phyloP scores from a whole-genome alignment of 2,329 filamentous ascomycete species.

The Ceratocystis albifundus region DNA sequence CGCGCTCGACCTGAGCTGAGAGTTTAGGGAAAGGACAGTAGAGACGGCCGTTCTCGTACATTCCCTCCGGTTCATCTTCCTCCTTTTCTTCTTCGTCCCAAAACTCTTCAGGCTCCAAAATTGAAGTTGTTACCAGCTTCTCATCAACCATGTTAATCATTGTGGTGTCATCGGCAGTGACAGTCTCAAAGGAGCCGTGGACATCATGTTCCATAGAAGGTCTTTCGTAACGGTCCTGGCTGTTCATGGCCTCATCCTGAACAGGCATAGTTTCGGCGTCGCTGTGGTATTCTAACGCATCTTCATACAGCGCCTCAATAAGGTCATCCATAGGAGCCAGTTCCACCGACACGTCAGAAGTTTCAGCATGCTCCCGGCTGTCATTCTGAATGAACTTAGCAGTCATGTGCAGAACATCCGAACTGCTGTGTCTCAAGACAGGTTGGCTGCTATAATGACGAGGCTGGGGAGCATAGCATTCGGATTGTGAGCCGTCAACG shows the following conservation, averaged over 20 bases:
- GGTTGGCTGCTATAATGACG: slow-evolving; percentile 46
- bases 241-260: neutral
- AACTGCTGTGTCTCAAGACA: slow-evolving; percentile 35
- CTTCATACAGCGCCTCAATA: slow-evolving; percentile 36
- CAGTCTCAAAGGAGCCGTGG: neutral
- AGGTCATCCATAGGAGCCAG: slow-evolving; percentile 29
- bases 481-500: slow-evolving; percentile 14
- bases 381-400: slow-evolving; percentile 27
- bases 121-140: slow-evolving; percentile 12
- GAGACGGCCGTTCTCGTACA: slow-evolving; percentile 47
- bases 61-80: slow-evolving; percentile 38
- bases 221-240: neutral
- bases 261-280: slow-evolving; percentile 24
- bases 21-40: slow-evolving; percentile 63
- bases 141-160: slow-evolving; percentile 16
- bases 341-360: neutral
- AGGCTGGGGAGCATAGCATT: slow-evolving; percentile 28
- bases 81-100: slow-evolving; percentile 76
- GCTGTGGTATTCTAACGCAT: slow-evolving; percentile 36
- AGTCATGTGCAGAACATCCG: slow-evolving; percentile 26
- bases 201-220: neutral
- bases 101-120: slow-evolving; percentile 53
- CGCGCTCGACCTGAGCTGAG: slow-evolving; percentile 52
- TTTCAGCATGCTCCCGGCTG: neutral
- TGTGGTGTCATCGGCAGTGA: neutral